A percentile compares a stretch with the other conserved stretches of the same genome.
These are phyloP conservation scores for Phytopythium vexans DNA, from an alignment of 352 stramenopile genomes.

Conservation along the genomic window DNA sequence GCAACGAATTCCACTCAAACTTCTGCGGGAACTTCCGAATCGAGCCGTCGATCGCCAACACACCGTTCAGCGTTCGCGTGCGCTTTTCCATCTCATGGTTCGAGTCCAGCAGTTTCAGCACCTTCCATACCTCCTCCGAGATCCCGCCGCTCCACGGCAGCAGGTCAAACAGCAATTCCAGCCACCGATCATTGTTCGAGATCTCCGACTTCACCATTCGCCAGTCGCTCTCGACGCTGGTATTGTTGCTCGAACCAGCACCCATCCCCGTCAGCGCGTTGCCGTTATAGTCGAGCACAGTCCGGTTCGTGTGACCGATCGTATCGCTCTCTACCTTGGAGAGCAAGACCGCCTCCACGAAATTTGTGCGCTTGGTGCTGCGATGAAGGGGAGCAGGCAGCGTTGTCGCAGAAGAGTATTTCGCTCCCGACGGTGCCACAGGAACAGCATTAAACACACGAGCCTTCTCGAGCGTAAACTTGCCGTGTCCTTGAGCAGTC, in stretches of 20 bases:
- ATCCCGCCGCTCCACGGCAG: conserved; percentile 43
- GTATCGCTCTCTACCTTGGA: conserved; percentile 69
- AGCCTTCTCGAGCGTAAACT: conserved; percentile 68
- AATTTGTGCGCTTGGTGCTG: conserved; percentile 27
- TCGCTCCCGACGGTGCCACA: conserved; percentile 14
- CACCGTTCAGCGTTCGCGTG: conserved; percentile 58
- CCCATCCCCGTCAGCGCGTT: conserved; percentile 10
- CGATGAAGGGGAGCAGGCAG: conserved; percentile 17
- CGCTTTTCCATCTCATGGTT: conserved; percentile 69
- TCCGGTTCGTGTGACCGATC: conserved; percentile 42
- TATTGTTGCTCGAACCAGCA: conserved; percentile 34
- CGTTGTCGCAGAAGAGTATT: conserved; percentile 19
- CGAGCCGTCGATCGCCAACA: conserved; percentile 67
- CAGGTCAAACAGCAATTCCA: conserved; percentile 46
- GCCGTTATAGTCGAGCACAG: conserved; percentile 37
- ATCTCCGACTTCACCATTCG: conserved; percentile 65
- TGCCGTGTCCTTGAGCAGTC: conserved; percentile 59
- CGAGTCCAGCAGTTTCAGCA: conserved; percentile 66
- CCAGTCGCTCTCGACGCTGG: conserved; percentile 58
- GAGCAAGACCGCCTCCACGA: conserved; percentile 56
- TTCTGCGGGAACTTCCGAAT: conserved; percentile 32
- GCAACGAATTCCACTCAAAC: conserved; percentile 58
- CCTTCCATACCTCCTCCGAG: conserved; percentile 72
- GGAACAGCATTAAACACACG: conserved; percentile 35
- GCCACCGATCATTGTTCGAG: conserved; percentile 36